A percentile compares a stretch with the other conserved stretches of the same genome.
Conservation (phyloP, 352 stramenopile species). For the Phytophthora pini region DNA sequence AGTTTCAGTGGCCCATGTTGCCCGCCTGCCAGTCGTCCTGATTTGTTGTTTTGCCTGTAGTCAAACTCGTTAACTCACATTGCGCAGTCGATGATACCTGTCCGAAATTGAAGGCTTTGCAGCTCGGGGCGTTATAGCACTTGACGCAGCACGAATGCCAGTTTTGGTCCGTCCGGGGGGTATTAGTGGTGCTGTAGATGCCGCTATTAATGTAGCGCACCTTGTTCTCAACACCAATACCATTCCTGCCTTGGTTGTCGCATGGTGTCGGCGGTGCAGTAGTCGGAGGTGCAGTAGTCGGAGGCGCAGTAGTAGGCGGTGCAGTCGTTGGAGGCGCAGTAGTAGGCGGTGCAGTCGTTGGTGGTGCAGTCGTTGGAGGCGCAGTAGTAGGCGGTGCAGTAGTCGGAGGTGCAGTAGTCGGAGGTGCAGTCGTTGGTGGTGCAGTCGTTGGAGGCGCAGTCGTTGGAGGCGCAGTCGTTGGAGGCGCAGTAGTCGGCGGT, state of each 20-base stretch:
- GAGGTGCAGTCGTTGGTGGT: background rate
- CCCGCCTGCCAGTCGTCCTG: conserved; percentile 6
- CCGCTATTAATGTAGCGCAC: background rate
- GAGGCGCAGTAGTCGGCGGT: background rate
- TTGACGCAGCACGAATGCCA: conserved; percentile 1
- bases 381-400: background rate
- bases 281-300: background rate
- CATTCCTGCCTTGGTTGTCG: conserved; percentile 1
- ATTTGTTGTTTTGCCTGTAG: background rate
- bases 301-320: background rate
- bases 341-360: background rate
- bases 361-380: background rate
- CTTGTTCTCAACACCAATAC: conserved; percentile 1
- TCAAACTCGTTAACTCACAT: conserved; percentile 2
- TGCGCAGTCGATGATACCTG: background rate
- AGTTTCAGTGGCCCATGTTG: background rate
- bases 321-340: background rate
- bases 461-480: background rate
- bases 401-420: background rate
- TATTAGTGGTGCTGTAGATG: background rate
- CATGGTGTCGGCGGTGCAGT: background rate
- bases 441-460: background rate
- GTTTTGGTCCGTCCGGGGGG: background rate
- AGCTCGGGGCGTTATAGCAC: background rate
- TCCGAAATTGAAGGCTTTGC: background rate